Evolutionary conservation across 208 protist species (phyloP).

Genomic region (Acanthamoeba royreba): DNA sequence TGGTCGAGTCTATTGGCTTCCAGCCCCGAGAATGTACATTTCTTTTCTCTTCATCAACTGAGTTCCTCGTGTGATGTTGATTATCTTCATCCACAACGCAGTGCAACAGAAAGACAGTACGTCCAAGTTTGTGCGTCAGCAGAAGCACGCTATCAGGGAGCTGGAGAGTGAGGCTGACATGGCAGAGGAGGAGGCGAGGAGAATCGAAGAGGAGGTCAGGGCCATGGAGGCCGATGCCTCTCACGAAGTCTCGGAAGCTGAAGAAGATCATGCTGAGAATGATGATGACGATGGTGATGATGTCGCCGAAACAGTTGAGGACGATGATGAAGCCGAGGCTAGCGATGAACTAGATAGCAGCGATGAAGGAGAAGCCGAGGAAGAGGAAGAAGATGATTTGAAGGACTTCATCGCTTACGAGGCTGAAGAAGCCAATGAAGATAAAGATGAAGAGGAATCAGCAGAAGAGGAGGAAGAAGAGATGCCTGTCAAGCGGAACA

Average conservation of each 20-base stretch:
- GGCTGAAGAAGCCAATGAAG: too few species aligned
- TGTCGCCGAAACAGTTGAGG: neutral
- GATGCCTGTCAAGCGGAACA: neutral
- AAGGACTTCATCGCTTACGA: neutral
- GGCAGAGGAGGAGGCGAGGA: neutral
- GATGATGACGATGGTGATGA: neutral
- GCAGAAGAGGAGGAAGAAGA: neutral
- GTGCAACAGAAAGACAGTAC: neutral
- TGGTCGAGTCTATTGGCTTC: neutral
- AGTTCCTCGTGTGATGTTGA: neutral
- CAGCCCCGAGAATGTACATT: neutral
- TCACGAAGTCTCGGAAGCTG: neutral
- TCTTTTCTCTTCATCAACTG: neutral
- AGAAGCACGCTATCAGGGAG: neutral
- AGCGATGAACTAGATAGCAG: neutral
- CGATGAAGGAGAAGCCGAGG: neutral
- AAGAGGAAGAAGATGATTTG: neutral
- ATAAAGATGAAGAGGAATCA: too few species aligned
- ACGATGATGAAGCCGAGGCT: neutral
- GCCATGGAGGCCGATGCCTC: neutral
- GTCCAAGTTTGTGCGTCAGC: neutral
- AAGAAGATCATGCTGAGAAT: neutral
- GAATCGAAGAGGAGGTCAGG: neutral
- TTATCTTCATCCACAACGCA: neutral
- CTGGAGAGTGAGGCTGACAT: neutral